Percentiles rank a stretch among this genome's conserved stretches.
Evolutionary conservation across 2,329 filamentous ascomycete genomes (phyloP).

Genomic region (Aspergillus sp.): DNA sequence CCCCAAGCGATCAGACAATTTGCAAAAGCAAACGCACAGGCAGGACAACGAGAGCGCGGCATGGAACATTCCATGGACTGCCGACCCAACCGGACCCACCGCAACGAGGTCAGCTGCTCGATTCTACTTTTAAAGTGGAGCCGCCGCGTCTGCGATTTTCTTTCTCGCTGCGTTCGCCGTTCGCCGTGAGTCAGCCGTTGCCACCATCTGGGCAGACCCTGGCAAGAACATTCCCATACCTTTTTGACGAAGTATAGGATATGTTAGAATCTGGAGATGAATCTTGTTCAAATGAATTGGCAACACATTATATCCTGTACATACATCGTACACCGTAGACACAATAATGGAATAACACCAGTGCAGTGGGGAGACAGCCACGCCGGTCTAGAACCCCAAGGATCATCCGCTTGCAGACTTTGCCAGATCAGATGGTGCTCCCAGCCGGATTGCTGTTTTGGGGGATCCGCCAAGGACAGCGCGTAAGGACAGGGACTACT

Average conservation of each 20-base stretch:
- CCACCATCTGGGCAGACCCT: not conserved
- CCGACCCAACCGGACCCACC: slow-evolving; percentile 17
- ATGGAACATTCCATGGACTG: slow-evolving; percentile 22
- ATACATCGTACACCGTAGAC: too few species aligned
- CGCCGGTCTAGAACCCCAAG: slow-evolving; percentile 17
- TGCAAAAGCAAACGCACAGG: not conserved
- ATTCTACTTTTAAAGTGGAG: slow-evolving; percentile 17
- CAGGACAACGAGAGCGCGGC: slow-evolving; percentile 1
- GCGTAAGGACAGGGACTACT: not conserved
- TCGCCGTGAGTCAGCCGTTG: not conserved
- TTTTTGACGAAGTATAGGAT: too few species aligned
- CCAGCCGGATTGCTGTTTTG: slow-evolving; percentile 21
- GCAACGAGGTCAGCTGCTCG: slow-evolving; percentile 15
- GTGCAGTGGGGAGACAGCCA: not conserved
- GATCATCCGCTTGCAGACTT: slow-evolving; percentile 23
- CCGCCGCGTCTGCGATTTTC: slow-evolving; percentile 2
- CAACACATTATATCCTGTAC: not conserved
- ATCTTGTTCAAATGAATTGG: not conserved
- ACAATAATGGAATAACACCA: too few species aligned
- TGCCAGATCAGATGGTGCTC: slow-evolving; percentile 21
- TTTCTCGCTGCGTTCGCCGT: not conserved
- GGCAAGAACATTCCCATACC: too few species aligned
- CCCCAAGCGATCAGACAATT: not conserved
- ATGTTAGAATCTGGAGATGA: too few species aligned
- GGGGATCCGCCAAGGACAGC: slow-evolving; percentile 9